Base-by-base conservation (phyloP, 495 filamentous ascomycete genomes). In the Margaritispora aquatica region DNA sequence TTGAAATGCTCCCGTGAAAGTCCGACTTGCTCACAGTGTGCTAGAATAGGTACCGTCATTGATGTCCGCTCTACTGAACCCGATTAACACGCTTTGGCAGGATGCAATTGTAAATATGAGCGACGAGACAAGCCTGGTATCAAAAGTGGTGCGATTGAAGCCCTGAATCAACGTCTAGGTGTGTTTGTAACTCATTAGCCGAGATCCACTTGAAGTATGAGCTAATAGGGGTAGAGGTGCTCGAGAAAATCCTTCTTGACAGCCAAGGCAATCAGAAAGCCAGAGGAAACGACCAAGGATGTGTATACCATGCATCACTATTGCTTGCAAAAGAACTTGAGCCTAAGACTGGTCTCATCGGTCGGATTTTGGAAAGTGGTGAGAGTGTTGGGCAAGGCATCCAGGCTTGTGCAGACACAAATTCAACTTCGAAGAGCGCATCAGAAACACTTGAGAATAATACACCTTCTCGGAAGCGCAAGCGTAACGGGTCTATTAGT, bases 1-100 rank as follows among this genome's bases (percentile, higher is more conserved):
- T 27, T 62, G 60, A 62, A 54, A 54, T 62, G 60, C n/a, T 54
- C 49, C 10, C 23, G 60, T 24, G 60, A 62, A 26, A 52, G 15
- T 13, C 60, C 60, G 41, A 29, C 17, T 8, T 62, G 60, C 34
- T 53, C 47, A 19, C 54, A 62, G 24, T 62, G 60, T 48, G 29
- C 26, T 20, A 52, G 60, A 54, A 24, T 57, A 1, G 31, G 60
- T 62, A 24, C 54, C 48, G 17, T 1, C 1, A 51, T 13, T 22
- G 17, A 29, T 9, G 19, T 57, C 26, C 19, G 26, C 44, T 50
- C 44, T 22, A 10, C 11, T 19, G 5, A 13, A 55, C n/a, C 44
- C 41, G 10, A 29, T 26, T 61, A 51, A 61, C 27, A 26, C n/a
- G 17, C 10, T 17, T 26, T 34, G 26, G 8, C 15, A 62, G 60